Percentiles rank a stretch among this genome's conserved stretches.
Evolutionary conservation across 495 filamentous ascomycete genomes (phyloP).

Genomic region (Penicillium egyptiacum): DNA sequence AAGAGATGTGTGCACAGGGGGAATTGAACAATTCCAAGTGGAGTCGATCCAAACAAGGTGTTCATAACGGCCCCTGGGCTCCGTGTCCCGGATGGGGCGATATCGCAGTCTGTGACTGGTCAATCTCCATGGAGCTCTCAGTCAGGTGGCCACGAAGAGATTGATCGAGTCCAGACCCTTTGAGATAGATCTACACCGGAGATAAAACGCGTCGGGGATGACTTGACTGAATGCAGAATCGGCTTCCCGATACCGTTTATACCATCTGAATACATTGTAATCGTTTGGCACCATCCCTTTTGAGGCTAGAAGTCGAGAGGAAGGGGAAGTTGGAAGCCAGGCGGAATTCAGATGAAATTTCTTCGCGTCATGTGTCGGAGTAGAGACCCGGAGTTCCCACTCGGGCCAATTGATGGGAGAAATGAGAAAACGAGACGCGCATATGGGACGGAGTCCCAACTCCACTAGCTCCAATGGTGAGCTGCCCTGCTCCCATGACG

Average conservation of each 20-base stretch:
- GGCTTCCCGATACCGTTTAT: constrained; percentile 4
- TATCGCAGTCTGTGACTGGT: not conserved
- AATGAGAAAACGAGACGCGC: constrained; percentile 12
- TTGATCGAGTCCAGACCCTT: constrained; percentile 17
- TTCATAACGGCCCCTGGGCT: constrained; percentile 4
- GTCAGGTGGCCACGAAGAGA: constrained; percentile 34
- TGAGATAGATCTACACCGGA: not conserved
- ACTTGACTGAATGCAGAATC: not conserved
- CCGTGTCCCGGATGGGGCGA: constrained; percentile 1
- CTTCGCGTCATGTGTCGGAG: constrained; percentile 37
- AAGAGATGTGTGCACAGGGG: not conserved
- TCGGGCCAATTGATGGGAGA: constrained; percentile 41
- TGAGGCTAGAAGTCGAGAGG: too few species aligned
- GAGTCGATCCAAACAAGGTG: constrained; percentile 10
- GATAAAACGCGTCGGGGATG: not conserved
- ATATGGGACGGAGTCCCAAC: constrained; percentile 19
- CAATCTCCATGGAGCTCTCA: constrained; percentile 5
- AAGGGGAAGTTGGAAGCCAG: too few species aligned
- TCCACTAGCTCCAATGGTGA: constrained; percentile 23
- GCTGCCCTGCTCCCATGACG: constrained; percentile 22
- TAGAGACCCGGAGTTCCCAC: constrained; percentile 13
- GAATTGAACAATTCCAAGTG: constrained; percentile 3
- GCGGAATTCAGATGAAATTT: constrained; percentile 24
- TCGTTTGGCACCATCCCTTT: not conserved
- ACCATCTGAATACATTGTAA: not conserved